Evolutionary conservation across 805 yeast genomes (phyloP), one percentile per base, ranked within the genome.

Genomic region (Yarrowia deformans): DNA sequence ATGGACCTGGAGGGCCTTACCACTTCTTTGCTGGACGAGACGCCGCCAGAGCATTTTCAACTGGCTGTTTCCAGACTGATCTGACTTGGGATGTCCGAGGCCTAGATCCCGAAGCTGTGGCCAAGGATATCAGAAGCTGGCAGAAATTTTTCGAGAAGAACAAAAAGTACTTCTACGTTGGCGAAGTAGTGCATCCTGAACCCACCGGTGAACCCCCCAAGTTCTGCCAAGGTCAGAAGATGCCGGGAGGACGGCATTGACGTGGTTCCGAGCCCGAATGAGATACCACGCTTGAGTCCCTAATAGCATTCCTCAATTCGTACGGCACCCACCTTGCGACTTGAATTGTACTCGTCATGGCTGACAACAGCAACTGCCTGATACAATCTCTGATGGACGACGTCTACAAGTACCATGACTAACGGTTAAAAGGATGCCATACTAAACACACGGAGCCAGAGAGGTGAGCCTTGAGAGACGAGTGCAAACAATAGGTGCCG

Each of bases 31-130:
- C 88, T 40, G 95, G 94, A 0, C 79, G 79, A 52, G 95, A 90
- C 76, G 85, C 87, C 48, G 88, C 92, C 2, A 79, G 93, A 37
- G 90, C 89, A 19, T 88, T 84, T 73, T 87, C 84, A 3, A 89
- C 91, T 0, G 93, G 93, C 2, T 89, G 93, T 73, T 86, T 90
- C 70, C 75, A 78, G 49, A 85, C 84, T 42, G 89, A 89, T 73
- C 81, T 82, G 70, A 89, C 93, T 0, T 83, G 85, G 75, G 94
- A 90, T 75, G 77, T 90, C 52, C 78, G 93, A 43, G 92, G 89
- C 0, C 77, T 89, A 29, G 86, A 84, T 69, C 72, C 73, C 5
- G 77, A 77, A 3, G 80, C 80, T 42, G 85, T 83, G 0, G 72
- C 71, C 2, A 69, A 70, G 3, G 84, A 83, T 50, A 77, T 89